phyloP scores from a whole-genome alignment of 306 rosid genomes.

The Fragaria nilgerrensis region DNA sequence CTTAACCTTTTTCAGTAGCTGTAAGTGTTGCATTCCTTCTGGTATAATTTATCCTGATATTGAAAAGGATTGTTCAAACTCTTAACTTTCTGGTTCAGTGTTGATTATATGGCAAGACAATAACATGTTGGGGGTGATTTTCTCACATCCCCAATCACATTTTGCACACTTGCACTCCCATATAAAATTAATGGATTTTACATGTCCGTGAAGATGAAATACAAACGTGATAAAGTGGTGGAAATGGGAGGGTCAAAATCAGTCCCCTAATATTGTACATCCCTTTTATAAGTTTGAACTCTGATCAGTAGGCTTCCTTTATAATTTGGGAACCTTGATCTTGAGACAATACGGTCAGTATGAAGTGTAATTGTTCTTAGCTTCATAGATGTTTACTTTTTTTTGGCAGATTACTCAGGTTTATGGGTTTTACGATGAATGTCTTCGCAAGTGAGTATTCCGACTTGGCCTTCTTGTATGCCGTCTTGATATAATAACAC shows the following conservation, averaged over 20 bases:
- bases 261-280: not conserved
- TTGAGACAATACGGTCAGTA: not conserved
- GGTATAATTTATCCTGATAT: not conserved
- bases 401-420: conserved; percentile 87
- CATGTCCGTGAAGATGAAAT: not conserved
- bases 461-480: conserved; percentile 27
- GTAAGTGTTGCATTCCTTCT: not conserved
- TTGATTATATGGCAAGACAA: not conserved
- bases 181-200: not conserved
- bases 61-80: not conserved
- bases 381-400: not conserved
- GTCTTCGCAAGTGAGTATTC: conserved; percentile 83
- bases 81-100: not conserved
- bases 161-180: not conserved
- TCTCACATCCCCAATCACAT: not conserved
- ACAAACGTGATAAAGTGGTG: not conserved
- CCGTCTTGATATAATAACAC: not conserved
- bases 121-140: not conserved
- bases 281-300: not conserved
- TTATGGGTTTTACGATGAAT: conserved; percentile 95
- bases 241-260: not conserved
- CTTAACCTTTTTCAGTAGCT: conserved; percentile 16
- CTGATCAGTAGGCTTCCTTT: not conserved
- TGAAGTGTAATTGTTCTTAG: not conserved
- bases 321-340: not conserved